Conservation (phyloP, 495 filamentous ascomycete species). For the Penicillium flavigenum region DNA sequence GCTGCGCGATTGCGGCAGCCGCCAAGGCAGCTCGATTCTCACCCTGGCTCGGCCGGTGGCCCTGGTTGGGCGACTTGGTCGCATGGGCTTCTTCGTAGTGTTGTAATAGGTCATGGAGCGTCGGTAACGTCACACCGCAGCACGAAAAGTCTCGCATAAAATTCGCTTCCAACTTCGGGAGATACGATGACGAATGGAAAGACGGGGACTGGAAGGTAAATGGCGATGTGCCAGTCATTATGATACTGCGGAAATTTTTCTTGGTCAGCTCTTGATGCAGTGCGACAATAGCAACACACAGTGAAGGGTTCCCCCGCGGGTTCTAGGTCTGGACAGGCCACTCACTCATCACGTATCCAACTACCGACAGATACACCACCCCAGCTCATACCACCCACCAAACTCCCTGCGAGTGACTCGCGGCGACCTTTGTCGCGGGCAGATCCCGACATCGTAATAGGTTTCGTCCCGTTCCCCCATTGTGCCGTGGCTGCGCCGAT, state of each 20-base stretch:
- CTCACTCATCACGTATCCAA: constrained; percentile 98
- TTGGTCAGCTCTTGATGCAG: constrained; percentile 31
- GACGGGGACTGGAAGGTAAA: constrained; percentile 89
- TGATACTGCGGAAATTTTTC: constrained; percentile 61
- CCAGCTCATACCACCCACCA: constrained; percentile 96
- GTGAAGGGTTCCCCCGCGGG: constrained; percentile 3
- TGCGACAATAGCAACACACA: constrained; percentile 24
- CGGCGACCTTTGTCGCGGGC: constrained; percentile 73
- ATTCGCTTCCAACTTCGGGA: constrained; percentile 94
- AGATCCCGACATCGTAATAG: constrained; percentile 77
- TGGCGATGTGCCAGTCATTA: constrained; percentile 95
- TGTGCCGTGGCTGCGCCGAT: constrained; percentile 56
- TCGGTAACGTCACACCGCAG: constrained; percentile 82
- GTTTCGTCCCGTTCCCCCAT: constrained; percentile 74
- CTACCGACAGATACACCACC: constrained; percentile 94
- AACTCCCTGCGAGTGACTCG: constrained; percentile 82
- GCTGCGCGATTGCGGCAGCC: constrained; percentile 55
- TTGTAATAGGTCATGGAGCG: constrained; percentile 89
- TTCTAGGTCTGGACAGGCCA: constrained; percentile 29
- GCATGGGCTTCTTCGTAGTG: constrained; percentile 96
- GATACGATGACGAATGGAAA: constrained; percentile 95
- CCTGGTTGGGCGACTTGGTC: constrained; percentile 57
- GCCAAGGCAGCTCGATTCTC: constrained; percentile 59
- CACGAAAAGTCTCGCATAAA: constrained; percentile 96
- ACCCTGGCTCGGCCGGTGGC: constrained; percentile 54